phyloP scores from a whole-genome alignment of 1,139 yeast species.

The Sporopachydermia cereana region DNA sequence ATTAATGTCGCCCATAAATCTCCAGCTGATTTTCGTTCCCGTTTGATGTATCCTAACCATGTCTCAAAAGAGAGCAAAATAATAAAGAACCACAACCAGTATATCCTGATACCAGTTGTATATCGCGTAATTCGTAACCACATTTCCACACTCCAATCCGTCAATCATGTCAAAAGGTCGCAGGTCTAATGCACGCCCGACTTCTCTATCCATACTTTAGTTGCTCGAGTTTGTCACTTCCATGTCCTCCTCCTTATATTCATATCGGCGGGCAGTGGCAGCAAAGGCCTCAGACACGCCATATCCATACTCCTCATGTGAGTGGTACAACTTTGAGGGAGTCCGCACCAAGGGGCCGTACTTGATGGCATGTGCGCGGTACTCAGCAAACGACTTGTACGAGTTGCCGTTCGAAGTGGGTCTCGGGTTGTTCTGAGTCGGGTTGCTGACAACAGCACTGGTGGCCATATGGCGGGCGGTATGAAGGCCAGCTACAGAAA shows the following conservation, averaged over 20 bases:
- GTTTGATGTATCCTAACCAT: no score
- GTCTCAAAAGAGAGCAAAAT: not conserved
- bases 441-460: not conserved
- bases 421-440: not conserved
- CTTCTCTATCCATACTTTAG: constrained; percentile 14
- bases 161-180: not conserved
- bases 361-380: not conserved
- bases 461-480: not conserved
- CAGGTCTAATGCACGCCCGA: not conserved
- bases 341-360: not conserved
- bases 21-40: no score
- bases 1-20: not conserved
- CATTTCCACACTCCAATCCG: not conserved
- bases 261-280: not conserved
- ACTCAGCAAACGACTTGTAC: constrained; percentile 4
- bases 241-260: constrained; percentile 11
- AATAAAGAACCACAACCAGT: not conserved
- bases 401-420: not conserved
- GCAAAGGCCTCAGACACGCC: constrained; percentile 5
- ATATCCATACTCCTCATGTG: constrained; percentile 1
- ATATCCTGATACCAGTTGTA: no score
- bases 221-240: constrained; percentile 30
- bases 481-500: not conserved
- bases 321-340: not conserved
- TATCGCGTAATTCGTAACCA: not conserved